phyloP scores from a whole-genome alignment of 2,329 filamentous ascomycete genomes.

The Pseudogymnoascus sp. region DNA sequence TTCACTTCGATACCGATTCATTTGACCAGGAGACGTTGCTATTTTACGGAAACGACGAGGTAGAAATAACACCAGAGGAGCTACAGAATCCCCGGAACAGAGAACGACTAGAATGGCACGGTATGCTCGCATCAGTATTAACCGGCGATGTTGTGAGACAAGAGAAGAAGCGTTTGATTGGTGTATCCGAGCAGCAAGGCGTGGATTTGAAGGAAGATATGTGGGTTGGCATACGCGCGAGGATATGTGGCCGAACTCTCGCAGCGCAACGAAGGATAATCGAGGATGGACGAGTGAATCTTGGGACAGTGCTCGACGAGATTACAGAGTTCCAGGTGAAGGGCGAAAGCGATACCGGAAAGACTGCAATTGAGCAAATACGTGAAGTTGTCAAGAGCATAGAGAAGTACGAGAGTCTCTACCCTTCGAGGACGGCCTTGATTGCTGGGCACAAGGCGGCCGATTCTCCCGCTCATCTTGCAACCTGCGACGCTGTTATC shows the following conservation, averaged over 20 bases:
- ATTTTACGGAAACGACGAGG: constrained; percentile 84
- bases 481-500: constrained; percentile 81
- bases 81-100: constrained; percentile 78
- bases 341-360: constrained; percentile 80
- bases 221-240: constrained; percentile 82
- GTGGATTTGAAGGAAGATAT: constrained; percentile 65
- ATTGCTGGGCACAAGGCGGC: constrained; percentile 67
- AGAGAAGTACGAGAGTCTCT: constrained; percentile 77
- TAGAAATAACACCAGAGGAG: constrained; percentile 83
- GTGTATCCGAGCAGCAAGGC: constrained; percentile 54
- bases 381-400: constrained; percentile 84
- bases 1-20: constrained; percentile 70
- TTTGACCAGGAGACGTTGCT: constrained; percentile 90
- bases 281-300: constrained; percentile 68
- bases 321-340: constrained; percentile 93
- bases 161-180: constrained; percentile 92
- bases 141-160: constrained; percentile 96
- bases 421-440: constrained; percentile 70
- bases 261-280: constrained; percentile 80
- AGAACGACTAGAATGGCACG: constrained; percentile 93
- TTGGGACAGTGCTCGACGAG: constrained; percentile 72
- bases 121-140: constrained; percentile 90
- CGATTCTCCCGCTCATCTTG: constrained; percentile 66
- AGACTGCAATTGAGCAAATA: constrained; percentile 80
- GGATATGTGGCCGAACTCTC: constrained; percentile 73